Evolutionary conservation across 2,329 filamentous ascomycete species (phyloP).

Genomic region (Cercospora canescens): DNA sequence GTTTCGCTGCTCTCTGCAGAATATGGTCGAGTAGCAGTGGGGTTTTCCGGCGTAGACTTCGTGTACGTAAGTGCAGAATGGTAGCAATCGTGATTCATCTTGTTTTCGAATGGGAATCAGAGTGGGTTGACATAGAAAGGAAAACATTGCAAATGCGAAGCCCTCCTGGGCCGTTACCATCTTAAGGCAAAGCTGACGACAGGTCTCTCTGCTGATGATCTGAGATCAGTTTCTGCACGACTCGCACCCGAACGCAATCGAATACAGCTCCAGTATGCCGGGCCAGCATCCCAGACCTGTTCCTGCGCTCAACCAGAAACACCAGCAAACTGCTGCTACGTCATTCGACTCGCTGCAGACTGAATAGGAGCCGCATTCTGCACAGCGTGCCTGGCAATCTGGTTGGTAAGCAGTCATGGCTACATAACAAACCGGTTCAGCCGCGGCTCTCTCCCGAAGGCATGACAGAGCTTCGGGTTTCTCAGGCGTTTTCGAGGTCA

Average conservation of each 20-base stretch:
- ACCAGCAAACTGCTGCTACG: no score
- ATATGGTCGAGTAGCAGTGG: not conserved
- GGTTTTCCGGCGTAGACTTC: not conserved
- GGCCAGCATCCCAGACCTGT: no score
- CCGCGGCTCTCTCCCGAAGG: not conserved
- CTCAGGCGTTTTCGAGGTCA: not conserved
- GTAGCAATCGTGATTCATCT: not conserved
- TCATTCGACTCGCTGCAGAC: no score
- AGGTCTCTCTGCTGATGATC: no score
- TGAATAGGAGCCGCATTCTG: not conserved
- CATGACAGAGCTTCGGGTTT: not conserved
- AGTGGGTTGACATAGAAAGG: not conserved
- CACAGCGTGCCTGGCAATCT: not conserved
- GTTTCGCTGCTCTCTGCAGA: not conserved
- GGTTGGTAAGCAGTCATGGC: not conserved
- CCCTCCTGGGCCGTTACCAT: not conserved
- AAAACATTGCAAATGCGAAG: not conserved
- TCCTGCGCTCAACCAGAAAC: no score
- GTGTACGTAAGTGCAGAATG: not conserved
- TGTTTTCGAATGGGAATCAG: not conserved
- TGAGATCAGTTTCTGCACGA: no score
- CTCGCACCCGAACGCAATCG: no score
- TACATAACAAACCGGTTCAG: not conserved
- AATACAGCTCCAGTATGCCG: no score
- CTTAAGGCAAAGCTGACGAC: not conserved